Evolutionary conservation across 2,329 filamentous ascomycete species (phyloP).

Genomic region (Huntiella abstrusa): DNA sequence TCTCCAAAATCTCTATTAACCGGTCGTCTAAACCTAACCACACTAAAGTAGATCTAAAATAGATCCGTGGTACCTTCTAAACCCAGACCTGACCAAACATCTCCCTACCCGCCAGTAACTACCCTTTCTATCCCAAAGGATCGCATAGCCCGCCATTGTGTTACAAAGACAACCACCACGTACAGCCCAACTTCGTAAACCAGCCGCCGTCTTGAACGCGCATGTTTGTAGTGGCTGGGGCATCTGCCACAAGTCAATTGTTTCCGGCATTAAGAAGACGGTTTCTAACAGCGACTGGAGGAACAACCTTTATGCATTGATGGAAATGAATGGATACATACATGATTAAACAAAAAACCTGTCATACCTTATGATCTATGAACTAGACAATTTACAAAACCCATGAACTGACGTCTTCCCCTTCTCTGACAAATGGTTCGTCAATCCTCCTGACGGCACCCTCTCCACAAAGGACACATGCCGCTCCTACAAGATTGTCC

Average conservation of each 20-base stretch:
- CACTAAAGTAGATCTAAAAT: slow-evolving; percentile 22
- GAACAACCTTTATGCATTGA: not conserved
- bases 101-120: too few relatives aligned
- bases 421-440: slow-evolving; percentile 64
- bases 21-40: not conserved
- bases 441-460: slow-evolving; percentile 88
- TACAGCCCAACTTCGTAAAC: too few relatives aligned
- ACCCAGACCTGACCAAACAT: too few relatives aligned
- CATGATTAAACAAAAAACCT: not conserved
- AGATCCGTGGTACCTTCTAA: slow-evolving; percentile 29
- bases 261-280: too few relatives aligned
- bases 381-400: slow-evolving; percentile 30
- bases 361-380: not conserved
- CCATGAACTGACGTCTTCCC: slow-evolving; percentile 69
- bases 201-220: too few relatives aligned
- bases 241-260: too few relatives aligned
- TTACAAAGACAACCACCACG: too few relatives aligned
- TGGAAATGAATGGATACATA: too few relatives aligned
- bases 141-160: too few relatives aligned
- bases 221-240: too few relatives aligned
- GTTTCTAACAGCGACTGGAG: too few relatives aligned
- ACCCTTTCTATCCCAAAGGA: too few relatives aligned
- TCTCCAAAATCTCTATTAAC: not conserved
- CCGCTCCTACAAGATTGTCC: slow-evolving; percentile 75
- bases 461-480: slow-evolving; percentile 87